Conservation (phyloP, 306 rosid species). For the Cicer pinnatifidum region DNA sequence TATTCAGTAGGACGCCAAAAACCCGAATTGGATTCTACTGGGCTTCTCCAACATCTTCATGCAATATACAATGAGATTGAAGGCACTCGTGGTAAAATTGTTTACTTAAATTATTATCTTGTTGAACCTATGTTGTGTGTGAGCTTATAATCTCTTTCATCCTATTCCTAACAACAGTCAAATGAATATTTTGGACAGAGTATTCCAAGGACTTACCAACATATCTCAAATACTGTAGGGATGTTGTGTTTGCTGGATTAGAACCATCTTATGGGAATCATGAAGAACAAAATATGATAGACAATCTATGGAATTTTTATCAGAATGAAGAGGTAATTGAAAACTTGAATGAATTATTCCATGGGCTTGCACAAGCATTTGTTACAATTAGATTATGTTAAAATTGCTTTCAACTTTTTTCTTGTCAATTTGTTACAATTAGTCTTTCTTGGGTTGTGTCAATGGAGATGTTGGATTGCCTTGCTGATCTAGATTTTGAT, state of each 20-base stretch:
- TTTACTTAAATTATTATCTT: conserved; percentile 31
- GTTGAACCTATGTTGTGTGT: not conserved
- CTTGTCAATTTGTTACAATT: too few relatives aligned
- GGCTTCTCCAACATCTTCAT: conserved; percentile 67
- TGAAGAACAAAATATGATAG: conserved; percentile 64
- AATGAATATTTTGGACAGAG: conserved; percentile 52
- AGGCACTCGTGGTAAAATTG: conserved; percentile 57
- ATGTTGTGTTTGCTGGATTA: conserved; percentile 76
- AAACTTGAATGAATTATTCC: conserved; percentile 29
- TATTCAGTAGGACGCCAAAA: conserved; percentile 43
- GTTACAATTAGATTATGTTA: conserved; percentile 26
- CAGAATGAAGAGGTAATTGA: conserved; percentile 66
- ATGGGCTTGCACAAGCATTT: conserved; percentile 10
- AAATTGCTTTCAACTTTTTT: conserved; percentile 20
- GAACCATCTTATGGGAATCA: conserved; percentile 65
- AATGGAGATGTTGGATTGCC: conserved; percentile 4
- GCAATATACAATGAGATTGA: conserved; percentile 60
- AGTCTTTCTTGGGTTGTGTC: conserved; percentile 21
- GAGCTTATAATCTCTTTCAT: conserved; percentile 28
- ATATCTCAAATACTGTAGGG: conserved; percentile 81
- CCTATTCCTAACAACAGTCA: not conserved
- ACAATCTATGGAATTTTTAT: conserved; percentile 65
- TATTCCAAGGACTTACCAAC: conserved; percentile 73
- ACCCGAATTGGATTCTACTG: conserved; percentile 53
- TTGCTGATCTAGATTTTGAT: conserved; percentile 20